A percentile compares a stretch with the other conserved stretches of the same genome.
phyloP scores from a whole-genome alignment of 31 red algal species.

The Bonnemaisonia californica region DNA sequence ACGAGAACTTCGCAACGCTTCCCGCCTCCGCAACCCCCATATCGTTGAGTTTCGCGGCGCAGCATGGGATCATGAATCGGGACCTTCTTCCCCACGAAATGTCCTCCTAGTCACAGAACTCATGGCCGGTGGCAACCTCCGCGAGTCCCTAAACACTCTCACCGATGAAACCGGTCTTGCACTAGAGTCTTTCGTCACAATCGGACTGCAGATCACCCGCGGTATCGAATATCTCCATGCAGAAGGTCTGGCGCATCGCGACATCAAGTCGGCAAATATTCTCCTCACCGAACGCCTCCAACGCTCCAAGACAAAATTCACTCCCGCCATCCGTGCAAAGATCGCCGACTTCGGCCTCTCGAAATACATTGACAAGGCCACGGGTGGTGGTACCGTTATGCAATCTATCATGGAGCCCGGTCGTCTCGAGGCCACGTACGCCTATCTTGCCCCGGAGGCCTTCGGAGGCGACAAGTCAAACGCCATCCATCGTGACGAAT shows the following conservation, averaged over 20 bases:
- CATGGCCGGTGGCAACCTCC: slow-evolving; percentile 74
- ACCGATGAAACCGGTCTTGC: slow-evolving; percentile 18
- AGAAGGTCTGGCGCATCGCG: slow-evolving; percentile 70
- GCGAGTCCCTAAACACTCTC: slow-evolving; percentile 55
- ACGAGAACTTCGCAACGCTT: slow-evolving; percentile 66
- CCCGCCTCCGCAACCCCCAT: slow-evolving; percentile 46
- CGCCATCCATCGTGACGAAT: slow-evolving; percentile 50
- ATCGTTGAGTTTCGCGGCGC: slow-evolving; percentile 80
- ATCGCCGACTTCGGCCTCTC: slow-evolving; percentile 75
- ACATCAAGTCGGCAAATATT: slow-evolving; percentile 80
- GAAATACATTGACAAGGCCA: slow-evolving; percentile 74
- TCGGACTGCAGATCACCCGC: slow-evolving; percentile 56
- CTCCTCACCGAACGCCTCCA: slow-evolving; percentile 54
- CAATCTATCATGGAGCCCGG: slow-evolving; percentile 78
- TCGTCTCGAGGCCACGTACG: slow-evolving; percentile 63
- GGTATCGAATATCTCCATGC: slow-evolving; percentile 78
- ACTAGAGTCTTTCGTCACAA: slow-evolving; percentile 46
- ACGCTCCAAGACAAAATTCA: slow-evolving; percentile 7
- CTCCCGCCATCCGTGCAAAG: slow-evolving; percentile 37
- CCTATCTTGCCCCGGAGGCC: slow-evolving; percentile 71
- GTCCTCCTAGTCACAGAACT: slow-evolving; percentile 75
- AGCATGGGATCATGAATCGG: slow-evolving; percentile 70
- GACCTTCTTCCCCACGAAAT: slow-evolving; percentile 43
- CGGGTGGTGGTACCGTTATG: slow-evolving; percentile 72
- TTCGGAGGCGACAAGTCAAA: slow-evolving; percentile 82